A percentile compares a stretch with the other conserved stretches of the same genome.
phyloP scores from a whole-genome alignment of 2,329 filamentous ascomycete species.

The Diatrype stigma region DNA sequence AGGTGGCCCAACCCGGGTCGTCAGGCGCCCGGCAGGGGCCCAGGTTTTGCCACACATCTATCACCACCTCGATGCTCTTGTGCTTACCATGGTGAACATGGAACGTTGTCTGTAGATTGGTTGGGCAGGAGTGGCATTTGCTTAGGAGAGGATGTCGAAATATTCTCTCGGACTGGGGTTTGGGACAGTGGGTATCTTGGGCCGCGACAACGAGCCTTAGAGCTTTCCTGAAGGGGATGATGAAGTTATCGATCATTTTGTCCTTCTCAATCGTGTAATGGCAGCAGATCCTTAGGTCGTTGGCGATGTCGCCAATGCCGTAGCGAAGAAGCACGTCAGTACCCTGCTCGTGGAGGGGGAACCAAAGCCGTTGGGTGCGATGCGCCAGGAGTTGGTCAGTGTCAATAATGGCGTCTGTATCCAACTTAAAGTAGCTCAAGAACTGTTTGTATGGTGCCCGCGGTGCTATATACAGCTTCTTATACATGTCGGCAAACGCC shows the following conservation, averaged over 20 bases:
- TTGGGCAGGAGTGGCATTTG: slow-evolving; percentile 9
- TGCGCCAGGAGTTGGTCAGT: slow-evolving; percentile 3
- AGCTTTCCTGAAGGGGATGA: slow-evolving; percentile 3
- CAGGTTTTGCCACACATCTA: slow-evolving; percentile 11
- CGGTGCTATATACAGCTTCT: slow-evolving; percentile 6
- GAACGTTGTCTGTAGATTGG: slow-evolving; percentile 6
- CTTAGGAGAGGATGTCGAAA: slow-evolving; percentile 2
- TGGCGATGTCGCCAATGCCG: slow-evolving; percentile 6
- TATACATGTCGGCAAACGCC: slow-evolving; percentile 6
- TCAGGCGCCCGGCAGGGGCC: slow-evolving; percentile 4
- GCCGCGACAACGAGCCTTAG: slow-evolving; percentile 2
- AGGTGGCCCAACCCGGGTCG: slow-evolving; percentile 6
- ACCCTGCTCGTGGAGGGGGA: slow-evolving; percentile 7
- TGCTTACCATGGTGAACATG: slow-evolving; percentile 4
- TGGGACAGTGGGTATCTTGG: not conserved
- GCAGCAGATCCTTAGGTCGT: slow-evolving; percentile 10
- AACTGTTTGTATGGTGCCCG: slow-evolving; percentile 6
- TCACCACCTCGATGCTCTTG: slow-evolving; percentile 6
- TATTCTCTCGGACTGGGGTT: not conserved
- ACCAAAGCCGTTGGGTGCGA: slow-evolving; percentile 9
- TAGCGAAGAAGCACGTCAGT: slow-evolving; percentile 10
- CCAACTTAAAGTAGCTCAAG: slow-evolving; percentile 9
- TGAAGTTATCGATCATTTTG: slow-evolving; percentile 10
- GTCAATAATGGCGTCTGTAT: slow-evolving; percentile 5
- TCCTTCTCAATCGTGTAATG: slow-evolving; percentile 2